A percentile compares a stretch with the other conserved stretches of the same genome.
phyloP scores from a whole-genome alignment of 306 rosid genomes.

The Medicago ruthenica region DNA sequence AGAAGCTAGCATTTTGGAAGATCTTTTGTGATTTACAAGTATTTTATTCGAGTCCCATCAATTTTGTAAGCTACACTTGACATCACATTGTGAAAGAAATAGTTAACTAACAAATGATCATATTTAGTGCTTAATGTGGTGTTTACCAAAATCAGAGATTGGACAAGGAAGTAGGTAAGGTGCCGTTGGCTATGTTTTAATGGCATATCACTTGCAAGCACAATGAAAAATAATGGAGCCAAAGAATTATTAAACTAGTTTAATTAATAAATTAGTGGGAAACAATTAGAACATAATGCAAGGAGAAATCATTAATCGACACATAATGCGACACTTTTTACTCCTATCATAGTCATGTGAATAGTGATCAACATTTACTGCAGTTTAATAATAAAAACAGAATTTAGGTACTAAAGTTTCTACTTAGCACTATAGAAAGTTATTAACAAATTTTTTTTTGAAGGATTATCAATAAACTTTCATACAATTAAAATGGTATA shows the following conservation, averaged over 20 bases:
- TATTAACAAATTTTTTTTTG: neutral
- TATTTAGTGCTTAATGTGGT: conserved; percentile 62
- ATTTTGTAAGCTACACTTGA: conserved; percentile 68
- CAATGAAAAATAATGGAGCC: conserved; percentile 49
- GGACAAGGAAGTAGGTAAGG: conserved; percentile 64
- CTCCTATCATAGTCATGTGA: conserved; percentile 12
- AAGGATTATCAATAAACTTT: too few relatives aligned
- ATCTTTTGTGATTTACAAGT: conserved; percentile 49
- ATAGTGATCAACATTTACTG: conserved; percentile 15
- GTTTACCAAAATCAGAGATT: conserved; percentile 47
- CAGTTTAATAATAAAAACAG: neutral
- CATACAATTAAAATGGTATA: neutral
- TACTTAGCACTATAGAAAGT: conserved; percentile 1
- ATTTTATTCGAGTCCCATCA: conserved; percentile 57
- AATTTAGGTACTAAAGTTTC: neutral
- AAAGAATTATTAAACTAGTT: conserved; percentile 37
- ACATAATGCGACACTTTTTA: conserved; percentile 29
- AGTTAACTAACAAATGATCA: conserved; percentile 42
- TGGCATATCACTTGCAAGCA: conserved; percentile 69
- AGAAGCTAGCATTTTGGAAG: conserved; percentile 55
- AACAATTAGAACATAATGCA: conserved; percentile 37
- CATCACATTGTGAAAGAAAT: conserved; percentile 64
- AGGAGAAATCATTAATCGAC: conserved; percentile 4
- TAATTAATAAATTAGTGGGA: conserved; percentile 39
- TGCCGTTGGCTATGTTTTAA: conserved; percentile 50